Conservation (phyloP, 768 basidiomycete genomes). For the Auricularia sp. region DNA sequence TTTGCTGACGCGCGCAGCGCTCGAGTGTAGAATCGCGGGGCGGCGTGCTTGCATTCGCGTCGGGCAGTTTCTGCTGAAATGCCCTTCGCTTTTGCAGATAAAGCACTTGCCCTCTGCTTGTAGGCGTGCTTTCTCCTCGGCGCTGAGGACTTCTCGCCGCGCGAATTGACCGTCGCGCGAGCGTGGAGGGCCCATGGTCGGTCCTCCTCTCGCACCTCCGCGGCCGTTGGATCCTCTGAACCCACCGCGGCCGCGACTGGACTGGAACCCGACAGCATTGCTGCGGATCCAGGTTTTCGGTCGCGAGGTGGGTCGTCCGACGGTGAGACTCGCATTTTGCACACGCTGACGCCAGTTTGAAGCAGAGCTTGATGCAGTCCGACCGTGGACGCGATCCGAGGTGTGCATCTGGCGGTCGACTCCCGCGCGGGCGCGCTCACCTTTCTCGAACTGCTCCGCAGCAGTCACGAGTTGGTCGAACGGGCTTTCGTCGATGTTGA, state of each 20-base stretch:
- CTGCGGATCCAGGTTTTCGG: background rate
- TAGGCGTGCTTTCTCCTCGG: background rate
- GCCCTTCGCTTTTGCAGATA: slow-evolving; percentile 19
- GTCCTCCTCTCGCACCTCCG: background rate
- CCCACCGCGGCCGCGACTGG: background rate
- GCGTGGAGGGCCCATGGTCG: too few relatives aligned
- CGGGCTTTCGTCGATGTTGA: slow-evolving; percentile 18
- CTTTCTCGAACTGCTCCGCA: slow-evolving; percentile 26
- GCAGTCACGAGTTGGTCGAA: slow-evolving; percentile 19
- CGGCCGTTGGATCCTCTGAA: background rate
- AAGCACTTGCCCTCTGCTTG: slow-evolving; percentile 19
- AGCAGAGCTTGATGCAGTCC: background rate
- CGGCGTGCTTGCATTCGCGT: slow-evolving; percentile 11
- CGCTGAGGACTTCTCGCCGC: background rate
- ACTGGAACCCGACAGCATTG: background rate
- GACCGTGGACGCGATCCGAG: background rate
- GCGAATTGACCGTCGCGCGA: background rate
- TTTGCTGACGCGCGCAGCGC: background rate
- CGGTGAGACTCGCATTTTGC: background rate
- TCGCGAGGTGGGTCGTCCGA: background rate
- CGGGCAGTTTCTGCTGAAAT: slow-evolving; percentile 24
- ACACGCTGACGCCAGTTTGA: background rate
- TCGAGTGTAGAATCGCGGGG: background rate
- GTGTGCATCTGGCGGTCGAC: background rate
- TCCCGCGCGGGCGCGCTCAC: slow-evolving; percentile 8